Percentiles rank a stretch among this genome's conserved stretches.
Conservation (phyloP, 805 yeast species). For the Wickerhamiella brachini region DNA sequence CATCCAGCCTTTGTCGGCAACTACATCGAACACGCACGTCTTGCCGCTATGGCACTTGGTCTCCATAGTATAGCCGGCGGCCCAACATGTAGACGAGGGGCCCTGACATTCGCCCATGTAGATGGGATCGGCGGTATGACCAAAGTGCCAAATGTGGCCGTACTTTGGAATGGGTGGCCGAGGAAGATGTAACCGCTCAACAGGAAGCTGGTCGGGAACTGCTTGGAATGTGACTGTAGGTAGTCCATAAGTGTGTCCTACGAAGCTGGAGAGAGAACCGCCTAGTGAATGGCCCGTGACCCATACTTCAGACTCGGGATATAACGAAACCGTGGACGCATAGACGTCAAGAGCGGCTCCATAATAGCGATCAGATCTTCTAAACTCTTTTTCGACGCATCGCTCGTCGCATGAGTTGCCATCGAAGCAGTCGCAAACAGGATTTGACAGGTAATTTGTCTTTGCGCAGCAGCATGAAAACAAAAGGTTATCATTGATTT, state of each 20-base stretch:
- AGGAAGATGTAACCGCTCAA: conserved; percentile 76
- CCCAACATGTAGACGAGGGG: conserved; percentile 72
- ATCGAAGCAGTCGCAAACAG: conserved; percentile 88
- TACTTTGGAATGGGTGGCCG: conserved; percentile 67
- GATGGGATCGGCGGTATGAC: conserved; percentile 94
- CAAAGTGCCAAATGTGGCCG: conserved; percentile 89
- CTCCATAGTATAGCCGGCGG: conserved; percentile 96
- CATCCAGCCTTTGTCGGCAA: conserved; percentile 80
- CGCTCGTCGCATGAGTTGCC: conserved; percentile 70
- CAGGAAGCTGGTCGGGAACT: conserved; percentile 80
- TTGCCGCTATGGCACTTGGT: conserved; percentile 86
- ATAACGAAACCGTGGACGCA: conserved; percentile 48
- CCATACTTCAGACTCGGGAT: conserved; percentile 71
- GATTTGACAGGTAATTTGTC: conserved; percentile 78
- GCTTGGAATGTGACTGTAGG: conserved; percentile 89
- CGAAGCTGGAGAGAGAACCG: conserved; percentile 65
- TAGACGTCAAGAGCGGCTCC: conserved; percentile 66
- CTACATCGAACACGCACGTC: conserved; percentile 80
- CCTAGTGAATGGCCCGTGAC: conserved; percentile 92
- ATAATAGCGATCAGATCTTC: conserved; percentile 68
- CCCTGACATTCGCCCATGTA: conserved; percentile 96
- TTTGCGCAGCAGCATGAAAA: conserved; percentile 96
- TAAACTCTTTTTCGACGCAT: conserved; percentile 67
- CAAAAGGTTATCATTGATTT: conserved; percentile 70
- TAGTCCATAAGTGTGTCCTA: conserved; percentile 80